Evolutionary conservation across 2,329 filamentous ascomycete species (phyloP).

Genomic region (Alternaria viburni): DNA sequence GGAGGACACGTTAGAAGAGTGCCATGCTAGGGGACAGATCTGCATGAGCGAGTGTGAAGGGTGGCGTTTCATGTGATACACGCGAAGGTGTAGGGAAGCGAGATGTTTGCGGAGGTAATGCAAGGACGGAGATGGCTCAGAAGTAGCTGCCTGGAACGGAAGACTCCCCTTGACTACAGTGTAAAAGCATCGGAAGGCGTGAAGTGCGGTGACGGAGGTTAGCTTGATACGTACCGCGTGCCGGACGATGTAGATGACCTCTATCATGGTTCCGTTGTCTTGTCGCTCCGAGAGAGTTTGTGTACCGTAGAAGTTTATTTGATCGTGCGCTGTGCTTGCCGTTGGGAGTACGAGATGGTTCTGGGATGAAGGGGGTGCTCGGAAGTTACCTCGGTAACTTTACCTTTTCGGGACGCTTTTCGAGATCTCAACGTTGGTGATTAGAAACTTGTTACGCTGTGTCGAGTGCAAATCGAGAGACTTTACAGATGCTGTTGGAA

Average conservation of each 20-base stretch:
- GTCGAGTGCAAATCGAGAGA: neutral
- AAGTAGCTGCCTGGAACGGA: constrained; percentile 13
- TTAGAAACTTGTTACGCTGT: neutral
- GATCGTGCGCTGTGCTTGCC: constrained; percentile 11
- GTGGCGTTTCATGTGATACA: constrained; percentile 10
- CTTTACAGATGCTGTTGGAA: neutral
- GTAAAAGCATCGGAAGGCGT: constrained; percentile 14
- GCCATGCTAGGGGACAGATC: constrained; percentile 15
- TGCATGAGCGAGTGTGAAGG: neutral
- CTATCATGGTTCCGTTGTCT: constrained; percentile 43
- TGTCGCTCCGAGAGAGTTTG: neutral
- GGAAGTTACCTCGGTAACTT: constrained; percentile 19
- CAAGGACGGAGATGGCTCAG: constrained; percentile 11
- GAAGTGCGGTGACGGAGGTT: constrained; percentile 6
- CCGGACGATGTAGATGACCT: constrained; percentile 57
- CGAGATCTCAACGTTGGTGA: neutral
- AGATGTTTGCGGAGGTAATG: constrained; percentile 7
- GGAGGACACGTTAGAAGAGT: constrained; percentile 25
- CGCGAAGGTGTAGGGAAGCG: constrained; percentile 4
- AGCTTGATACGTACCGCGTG: constrained; percentile 56
- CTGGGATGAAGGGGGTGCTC: neutral
- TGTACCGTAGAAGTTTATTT: constrained; percentile 1
- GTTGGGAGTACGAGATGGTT: constrained; percentile 13
- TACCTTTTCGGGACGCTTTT: constrained; percentile 1
- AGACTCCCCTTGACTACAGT: constrained; percentile 9